A percentile compares a stretch with the other conserved stretches of the same genome.
Evolutionary conservation across 192 early-diverging fungal genomes (phyloP).

Genomic region (Coemansia sp.): DNA sequence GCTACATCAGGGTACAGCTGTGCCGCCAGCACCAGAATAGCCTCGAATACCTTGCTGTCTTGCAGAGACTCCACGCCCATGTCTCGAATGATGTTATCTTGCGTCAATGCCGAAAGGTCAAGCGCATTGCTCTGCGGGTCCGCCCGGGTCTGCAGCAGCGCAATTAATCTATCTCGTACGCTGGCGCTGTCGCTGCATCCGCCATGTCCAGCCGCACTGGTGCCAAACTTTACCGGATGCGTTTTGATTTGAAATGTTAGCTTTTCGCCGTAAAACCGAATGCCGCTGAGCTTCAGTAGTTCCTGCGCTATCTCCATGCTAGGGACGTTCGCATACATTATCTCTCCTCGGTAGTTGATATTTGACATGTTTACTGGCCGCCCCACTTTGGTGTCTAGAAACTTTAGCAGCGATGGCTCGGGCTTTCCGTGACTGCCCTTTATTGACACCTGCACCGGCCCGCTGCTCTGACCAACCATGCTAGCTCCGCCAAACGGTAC

Average conservation of each 20-base stretch:
- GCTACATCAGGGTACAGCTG: conserved; percentile 36
- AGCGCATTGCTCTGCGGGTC: conserved; percentile 40
- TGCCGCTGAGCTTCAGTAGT: conserved; percentile 43
- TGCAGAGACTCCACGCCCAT: conserved; percentile 39
- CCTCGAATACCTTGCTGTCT: conserved; percentile 46
- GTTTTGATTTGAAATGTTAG: conserved; percentile 40
- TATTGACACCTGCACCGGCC: conserved; percentile 38
- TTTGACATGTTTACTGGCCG: conserved; percentile 25
- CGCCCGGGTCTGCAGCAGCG: conserved; percentile 40
- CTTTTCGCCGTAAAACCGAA: conserved; percentile 47
- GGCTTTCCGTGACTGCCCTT: conserved; percentile 49
- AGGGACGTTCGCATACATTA: conserved; percentile 41
- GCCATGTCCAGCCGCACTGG: conserved; percentile 2
- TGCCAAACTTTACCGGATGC: conserved; percentile 39
- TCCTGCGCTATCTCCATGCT: conserved; percentile 34
- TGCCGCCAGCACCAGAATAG: conserved; percentile 37
- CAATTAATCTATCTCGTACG: conserved; percentile 39
- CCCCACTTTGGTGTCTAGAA: conserved; percentile 36
- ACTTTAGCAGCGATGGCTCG: conserved; percentile 30
- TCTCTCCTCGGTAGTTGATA: conserved; percentile 39
- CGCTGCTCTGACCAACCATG: conserved; percentile 19
- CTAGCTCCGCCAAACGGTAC: conserved; percentile 28
- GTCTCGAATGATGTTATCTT: conserved; percentile 35
- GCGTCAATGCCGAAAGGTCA: conserved; percentile 38
- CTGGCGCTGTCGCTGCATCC: conserved; percentile 21